Evolutionary conservation across 768 basidiomycete species (phyloP).

Genomic region (Tulasnella sp.): DNA sequence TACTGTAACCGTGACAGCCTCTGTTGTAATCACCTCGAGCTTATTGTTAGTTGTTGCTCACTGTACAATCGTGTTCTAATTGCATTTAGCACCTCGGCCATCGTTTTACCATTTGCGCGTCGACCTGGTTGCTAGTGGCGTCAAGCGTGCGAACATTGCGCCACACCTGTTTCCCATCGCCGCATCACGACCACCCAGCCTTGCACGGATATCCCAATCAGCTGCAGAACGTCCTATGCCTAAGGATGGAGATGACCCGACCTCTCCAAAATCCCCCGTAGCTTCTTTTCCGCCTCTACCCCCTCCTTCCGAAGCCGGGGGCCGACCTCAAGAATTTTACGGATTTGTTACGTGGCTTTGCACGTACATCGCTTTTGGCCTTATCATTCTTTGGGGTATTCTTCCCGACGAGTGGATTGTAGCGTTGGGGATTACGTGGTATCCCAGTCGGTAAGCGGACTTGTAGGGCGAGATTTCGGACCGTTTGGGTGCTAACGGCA

Average conservation of each 20-base stretch:
- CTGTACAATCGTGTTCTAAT: no score
- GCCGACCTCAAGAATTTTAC: conserved; percentile 78
- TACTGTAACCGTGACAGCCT: no score
- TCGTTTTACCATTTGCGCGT: no score
- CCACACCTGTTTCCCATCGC: not conserved
- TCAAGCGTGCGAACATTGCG: no score
- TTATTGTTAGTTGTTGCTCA: no score
- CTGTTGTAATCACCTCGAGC: no score
- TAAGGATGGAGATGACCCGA: conserved; percentile 34
- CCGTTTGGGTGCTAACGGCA: not conserved
- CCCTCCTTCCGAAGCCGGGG: conserved; percentile 41
- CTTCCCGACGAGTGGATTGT: conserved; percentile 67
- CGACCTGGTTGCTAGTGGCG: no score
- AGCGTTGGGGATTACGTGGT: conserved; percentile 71
- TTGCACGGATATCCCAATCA: not conserved
- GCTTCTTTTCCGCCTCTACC: conserved; percentile 43
- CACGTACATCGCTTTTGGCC: conserved; percentile 62
- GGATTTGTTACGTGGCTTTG: conserved; percentile 86
- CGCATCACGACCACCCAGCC: not conserved
- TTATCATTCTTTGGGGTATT: conserved; percentile 77
- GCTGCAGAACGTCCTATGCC: not conserved
- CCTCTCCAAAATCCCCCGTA: conserved; percentile 46
- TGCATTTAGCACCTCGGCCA: no score
- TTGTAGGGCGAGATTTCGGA: not conserved
- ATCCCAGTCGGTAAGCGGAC: conserved; percentile 67